Evolutionary conservation across 805 yeast genomes (phyloP).

Genomic region (Torulaspora indica): DNA sequence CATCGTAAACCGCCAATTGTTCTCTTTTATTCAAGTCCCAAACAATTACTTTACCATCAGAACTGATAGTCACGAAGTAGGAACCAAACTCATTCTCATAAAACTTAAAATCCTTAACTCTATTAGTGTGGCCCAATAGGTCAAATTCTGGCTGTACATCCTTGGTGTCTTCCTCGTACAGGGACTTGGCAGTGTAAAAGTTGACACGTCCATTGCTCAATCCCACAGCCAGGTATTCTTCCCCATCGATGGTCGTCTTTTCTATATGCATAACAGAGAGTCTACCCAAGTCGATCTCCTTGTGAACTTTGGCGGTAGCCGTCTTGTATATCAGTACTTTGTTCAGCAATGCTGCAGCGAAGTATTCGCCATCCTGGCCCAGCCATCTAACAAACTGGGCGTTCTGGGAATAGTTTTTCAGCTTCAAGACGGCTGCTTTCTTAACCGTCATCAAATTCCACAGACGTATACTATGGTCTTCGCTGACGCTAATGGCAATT

Average conservation of each 20-base stretch:
- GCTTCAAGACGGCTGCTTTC: constrained; percentile 79
- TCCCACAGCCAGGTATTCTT: constrained; percentile 61
- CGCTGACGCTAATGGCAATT: constrained; percentile 84
- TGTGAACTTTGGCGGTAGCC: constrained; percentile 52
- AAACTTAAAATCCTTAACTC: constrained; percentile 75
- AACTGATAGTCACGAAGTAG: constrained; percentile 74
- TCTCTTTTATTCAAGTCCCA: constrained; percentile 72
- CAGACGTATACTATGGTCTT: constrained; percentile 74
- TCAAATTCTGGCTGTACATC: constrained; percentile 47
- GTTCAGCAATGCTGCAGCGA: constrained; percentile 68
- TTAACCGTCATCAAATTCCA: constrained; percentile 98
- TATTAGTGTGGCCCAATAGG: constrained; percentile 74
- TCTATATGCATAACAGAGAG: constrained; percentile 66
- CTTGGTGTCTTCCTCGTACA: constrained; percentile 33
- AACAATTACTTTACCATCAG: constrained; percentile 89
- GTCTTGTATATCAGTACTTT: constrained; percentile 64
- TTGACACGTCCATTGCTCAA: constrained; percentile 65
- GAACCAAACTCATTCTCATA: constrained; percentile 40
- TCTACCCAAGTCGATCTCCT: constrained; percentile 46
- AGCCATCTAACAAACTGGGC: constrained; percentile 69
- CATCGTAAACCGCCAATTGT: constrained; percentile 84
- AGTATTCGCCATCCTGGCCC: constrained; percentile 55
- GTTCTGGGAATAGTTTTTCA: constrained; percentile 62
- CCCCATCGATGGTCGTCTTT: constrained; percentile 42
- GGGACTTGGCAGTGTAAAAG: constrained; percentile 45